Conservation (phyloP, 2,329 filamentous ascomycete genomes). For the Penicillium sp. region DNA sequence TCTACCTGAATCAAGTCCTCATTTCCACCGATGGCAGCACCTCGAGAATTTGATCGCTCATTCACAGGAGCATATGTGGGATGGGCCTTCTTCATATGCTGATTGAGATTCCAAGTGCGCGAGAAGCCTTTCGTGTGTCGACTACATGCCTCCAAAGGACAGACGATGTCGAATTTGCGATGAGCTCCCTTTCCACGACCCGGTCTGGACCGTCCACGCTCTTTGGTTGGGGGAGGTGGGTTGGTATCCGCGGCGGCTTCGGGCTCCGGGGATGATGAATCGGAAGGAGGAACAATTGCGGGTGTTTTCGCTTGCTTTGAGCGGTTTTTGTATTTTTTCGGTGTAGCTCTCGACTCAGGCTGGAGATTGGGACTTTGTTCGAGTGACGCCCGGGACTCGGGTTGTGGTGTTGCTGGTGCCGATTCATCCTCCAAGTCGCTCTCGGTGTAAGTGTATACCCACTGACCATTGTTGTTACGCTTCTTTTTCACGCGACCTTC, state of each 20-base stretch:
- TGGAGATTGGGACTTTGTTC: neutral
- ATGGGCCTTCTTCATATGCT: constrained; percentile 38
- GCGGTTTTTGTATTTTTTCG: constrained; percentile 4
- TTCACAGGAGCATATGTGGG: constrained; percentile 16
- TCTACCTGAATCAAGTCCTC: constrained; percentile 9
- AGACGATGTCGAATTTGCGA: constrained; percentile 31
- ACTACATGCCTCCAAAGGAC: constrained; percentile 32
- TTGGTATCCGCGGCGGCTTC: constrained; percentile 2
- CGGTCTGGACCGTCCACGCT: neutral
- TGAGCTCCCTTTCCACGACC: constrained; percentile 27
- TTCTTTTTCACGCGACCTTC: constrained; percentile 35
- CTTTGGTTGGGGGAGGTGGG: neutral
- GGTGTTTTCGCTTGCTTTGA: neutral
- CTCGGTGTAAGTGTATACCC: constrained; percentile 23
- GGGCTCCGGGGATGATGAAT: neutral
- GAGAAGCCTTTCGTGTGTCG: constrained; percentile 37
- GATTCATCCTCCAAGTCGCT: constrained; percentile 33
- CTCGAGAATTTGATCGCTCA: constrained; percentile 2
- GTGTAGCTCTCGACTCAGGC: neutral
- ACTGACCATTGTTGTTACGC: constrained; percentile 10
- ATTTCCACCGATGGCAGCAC: neutral
- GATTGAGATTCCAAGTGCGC: constrained; percentile 40
- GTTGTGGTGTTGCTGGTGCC: neutral
- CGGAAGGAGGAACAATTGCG: constrained; percentile 1
- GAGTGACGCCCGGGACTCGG: neutral